Percentiles rank a stretch among this genome's conserved stretches.
These are phyloP conservation scores for Hypoxylon sp. DNA, from an alignment of 2,329 filamentous ascomycete genomes.

Conservation along the genomic window DNA sequence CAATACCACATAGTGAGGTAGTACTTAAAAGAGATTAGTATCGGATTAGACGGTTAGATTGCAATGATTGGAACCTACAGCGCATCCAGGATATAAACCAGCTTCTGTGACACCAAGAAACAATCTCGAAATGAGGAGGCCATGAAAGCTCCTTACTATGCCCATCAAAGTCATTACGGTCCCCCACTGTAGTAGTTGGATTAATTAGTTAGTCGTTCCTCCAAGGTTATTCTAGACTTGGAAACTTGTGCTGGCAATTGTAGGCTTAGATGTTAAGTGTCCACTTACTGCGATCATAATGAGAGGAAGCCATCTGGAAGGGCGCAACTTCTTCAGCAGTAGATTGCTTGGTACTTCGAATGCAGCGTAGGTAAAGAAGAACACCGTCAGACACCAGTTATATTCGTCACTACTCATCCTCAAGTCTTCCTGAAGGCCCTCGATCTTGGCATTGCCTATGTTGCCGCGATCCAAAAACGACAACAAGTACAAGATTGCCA, in stretches of 20 bases:
- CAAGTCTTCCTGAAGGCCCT: constrained; percentile 67
- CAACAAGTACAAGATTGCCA: constrained; percentile 77
- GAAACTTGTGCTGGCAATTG: neutral
- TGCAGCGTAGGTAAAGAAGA: constrained; percentile 84
- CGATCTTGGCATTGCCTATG: constrained; percentile 77
- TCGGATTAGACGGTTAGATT: neutral
- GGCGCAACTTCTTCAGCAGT: constrained; percentile 80
- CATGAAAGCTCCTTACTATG: constrained; percentile 64
- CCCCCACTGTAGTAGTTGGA: constrained; percentile 45
- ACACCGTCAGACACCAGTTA: constrained; percentile 77
- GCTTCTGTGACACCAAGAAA: constrained; percentile 58
- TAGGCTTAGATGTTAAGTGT: neutral
- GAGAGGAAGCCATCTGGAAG: constrained; percentile 79
- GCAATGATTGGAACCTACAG: constrained; percentile 44
- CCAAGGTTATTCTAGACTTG: neutral
- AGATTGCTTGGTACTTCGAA: constrained; percentile 86
- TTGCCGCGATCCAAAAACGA: constrained; percentile 79
- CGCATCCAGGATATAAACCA: constrained; percentile 55
- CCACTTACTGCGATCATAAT: constrained; percentile 77
- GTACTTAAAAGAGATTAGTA: constrained; percentile 55
- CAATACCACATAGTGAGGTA: constrained; percentile 73
- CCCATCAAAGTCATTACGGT: constrained; percentile 67
- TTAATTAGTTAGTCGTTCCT: constrained; percentile 16
- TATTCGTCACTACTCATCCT: constrained; percentile 76
- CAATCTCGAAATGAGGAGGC: constrained; percentile 67